Conservation (phyloP, 352 stramenopile species). For the Phytophthora aleatoria region DNA sequence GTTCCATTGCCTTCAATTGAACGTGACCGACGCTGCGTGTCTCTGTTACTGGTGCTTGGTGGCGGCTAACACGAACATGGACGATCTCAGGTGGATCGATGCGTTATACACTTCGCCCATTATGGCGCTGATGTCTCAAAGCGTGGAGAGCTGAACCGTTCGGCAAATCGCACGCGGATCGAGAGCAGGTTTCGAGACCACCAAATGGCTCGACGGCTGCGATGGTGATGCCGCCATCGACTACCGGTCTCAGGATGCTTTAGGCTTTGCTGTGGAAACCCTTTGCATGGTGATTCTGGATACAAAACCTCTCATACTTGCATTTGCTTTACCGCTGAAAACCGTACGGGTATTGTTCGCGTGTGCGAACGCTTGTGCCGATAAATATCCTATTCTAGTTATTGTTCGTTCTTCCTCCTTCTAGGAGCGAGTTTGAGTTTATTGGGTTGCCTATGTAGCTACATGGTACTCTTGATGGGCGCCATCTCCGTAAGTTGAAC, state of each 20-base stretch:
- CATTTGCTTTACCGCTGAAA: no score
- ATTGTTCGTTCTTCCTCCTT: not conserved
- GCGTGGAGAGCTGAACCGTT: not conserved
- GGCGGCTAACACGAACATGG: conserved; percentile 1
- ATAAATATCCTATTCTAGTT: not conserved
- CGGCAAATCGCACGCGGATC: not conserved
- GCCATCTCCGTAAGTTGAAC: conserved; percentile 3
- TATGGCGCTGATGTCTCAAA: conserved; percentile 4
- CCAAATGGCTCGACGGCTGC: not conserved
- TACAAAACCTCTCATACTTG: no score
- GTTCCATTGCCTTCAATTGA: no score
- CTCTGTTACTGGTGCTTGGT: conserved; percentile 21
- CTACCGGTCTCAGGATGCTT: no score
- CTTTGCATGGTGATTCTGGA: no score
- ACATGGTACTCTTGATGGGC: not conserved
- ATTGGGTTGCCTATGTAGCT: not conserved
- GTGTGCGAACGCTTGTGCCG: no score
- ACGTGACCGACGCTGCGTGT: not conserved
- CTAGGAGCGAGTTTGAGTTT: not conserved
- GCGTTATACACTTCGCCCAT: conserved; percentile 2
- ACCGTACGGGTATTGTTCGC: no score
- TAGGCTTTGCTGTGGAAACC: no score
- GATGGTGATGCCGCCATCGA: not conserved
- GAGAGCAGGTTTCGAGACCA: not conserved
- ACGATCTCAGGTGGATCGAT: not conserved